Conservation (phyloP, 2,329 filamentous ascomycete species). For the Xylariales sp. region DNA sequence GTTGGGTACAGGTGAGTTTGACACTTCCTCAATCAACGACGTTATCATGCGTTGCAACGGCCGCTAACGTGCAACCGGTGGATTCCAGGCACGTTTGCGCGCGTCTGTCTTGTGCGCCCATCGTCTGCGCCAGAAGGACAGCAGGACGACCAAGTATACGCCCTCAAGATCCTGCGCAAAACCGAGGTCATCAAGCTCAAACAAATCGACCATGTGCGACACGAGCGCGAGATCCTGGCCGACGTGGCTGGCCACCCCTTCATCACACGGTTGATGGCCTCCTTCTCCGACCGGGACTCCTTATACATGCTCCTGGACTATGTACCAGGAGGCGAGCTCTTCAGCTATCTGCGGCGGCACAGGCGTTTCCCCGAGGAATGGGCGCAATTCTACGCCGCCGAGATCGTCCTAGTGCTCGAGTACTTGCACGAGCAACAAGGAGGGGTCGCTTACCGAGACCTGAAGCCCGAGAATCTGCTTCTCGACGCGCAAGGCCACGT, state of each 20-base stretch:
- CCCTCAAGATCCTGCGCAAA: slow-evolving; percentile 74
- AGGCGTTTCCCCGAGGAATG: slow-evolving; percentile 75
- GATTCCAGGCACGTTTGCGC: slow-evolving; percentile 66
- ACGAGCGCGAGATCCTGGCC: slow-evolving; percentile 73
- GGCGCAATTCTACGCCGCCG: slow-evolving; percentile 77
- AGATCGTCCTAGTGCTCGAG: slow-evolving; percentile 77
- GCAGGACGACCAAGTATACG: slow-evolving; percentile 65
- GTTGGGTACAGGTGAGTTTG: slow-evolving; percentile 62
- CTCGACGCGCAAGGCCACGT: slow-evolving; percentile 75
- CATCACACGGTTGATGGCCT: slow-evolving; percentile 73
- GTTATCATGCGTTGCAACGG: slow-evolving; percentile 1
- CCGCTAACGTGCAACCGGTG: background rate
- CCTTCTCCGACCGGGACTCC: slow-evolving; percentile 74
- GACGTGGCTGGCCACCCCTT: slow-evolving; percentile 78
- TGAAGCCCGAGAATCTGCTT: slow-evolving; percentile 80
- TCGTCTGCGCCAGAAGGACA: slow-evolving; percentile 44
- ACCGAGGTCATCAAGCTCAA: slow-evolving; percentile 72
- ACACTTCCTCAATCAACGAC: background rate
- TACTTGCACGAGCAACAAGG: slow-evolving; percentile 75
- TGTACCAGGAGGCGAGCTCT: slow-evolving; percentile 78
- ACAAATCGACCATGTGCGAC: slow-evolving; percentile 81
- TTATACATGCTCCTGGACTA: slow-evolving; percentile 83
- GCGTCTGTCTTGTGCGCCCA: slow-evolving; percentile 73
- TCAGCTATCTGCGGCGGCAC: slow-evolving; percentile 73
- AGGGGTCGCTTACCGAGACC: slow-evolving; percentile 72